Evolutionary conservation across 2,329 filamentous ascomycete species (phyloP).

Genomic region (Fusarium chuoi): DNA sequence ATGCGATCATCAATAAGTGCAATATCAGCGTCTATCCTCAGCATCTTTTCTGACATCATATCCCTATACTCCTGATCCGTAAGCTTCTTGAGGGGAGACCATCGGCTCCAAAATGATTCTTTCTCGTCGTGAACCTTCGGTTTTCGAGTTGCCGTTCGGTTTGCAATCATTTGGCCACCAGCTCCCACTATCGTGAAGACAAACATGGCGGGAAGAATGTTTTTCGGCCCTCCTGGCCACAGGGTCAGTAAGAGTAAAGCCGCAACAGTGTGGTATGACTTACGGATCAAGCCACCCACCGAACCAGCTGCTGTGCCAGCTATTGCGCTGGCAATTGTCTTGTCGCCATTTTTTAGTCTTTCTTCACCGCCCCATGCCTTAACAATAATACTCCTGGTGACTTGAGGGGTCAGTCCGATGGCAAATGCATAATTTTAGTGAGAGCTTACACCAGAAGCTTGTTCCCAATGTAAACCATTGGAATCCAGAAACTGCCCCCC

Average conservation of each 20-base stretch:
- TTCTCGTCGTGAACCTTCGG: conserved; percentile 52
- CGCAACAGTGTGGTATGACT: conserved; percentile 40
- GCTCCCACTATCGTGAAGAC: conserved; percentile 59
- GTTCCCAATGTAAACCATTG: conserved; percentile 85
- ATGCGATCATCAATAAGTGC: conserved; percentile 82
- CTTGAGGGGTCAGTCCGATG: conserved; percentile 48
- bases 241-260: conserved; percentile 26
- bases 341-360: conserved; percentile 66
- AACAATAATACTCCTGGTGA: conserved; percentile 59
- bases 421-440: not conserved
- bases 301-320: conserved; percentile 77
- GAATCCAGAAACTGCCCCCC: conserved; percentile 76
- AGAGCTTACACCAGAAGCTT: conserved; percentile 76
- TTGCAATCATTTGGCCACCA: conserved; percentile 52
- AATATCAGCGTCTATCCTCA: conserved; percentile 80
- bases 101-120: conserved; percentile 66
- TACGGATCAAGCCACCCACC: conserved; percentile 66
- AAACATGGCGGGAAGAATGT: conserved; percentile 62
- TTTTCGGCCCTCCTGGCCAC: conserved; percentile 60
- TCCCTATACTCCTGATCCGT: conserved; percentile 78
- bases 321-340: conserved; percentile 73
- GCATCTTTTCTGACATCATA: conserved; percentile 76
- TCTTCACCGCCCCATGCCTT: conserved; percentile 62
- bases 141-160: conserved; percentile 43
- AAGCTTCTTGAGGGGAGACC: conserved; percentile 76